Base-by-base conservation (phyloP, 805 yeast species). In the Ogataea salicorniae region DNA sequence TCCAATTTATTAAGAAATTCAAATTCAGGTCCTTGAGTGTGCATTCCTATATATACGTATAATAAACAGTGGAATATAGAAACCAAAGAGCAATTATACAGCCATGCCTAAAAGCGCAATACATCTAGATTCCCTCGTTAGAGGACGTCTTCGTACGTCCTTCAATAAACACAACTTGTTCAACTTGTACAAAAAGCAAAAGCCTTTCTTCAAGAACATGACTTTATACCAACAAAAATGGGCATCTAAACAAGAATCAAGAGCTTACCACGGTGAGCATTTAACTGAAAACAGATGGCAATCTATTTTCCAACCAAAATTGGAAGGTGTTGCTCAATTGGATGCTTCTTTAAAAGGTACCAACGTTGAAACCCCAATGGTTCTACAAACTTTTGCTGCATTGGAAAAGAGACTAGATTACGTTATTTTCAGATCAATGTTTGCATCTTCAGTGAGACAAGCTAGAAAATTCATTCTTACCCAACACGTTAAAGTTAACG, bases 231-330 rank as follows among this genome's bases (percentile, higher is more conserved):
- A 88, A 68, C 96, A 92, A 67, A 89, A 90, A 69, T 94, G 96
- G 92, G 70, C 76, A 6, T 84, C 97, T 44, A 92, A 94, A 67
- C 84, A 81, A 63, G 97, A 91, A 63, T 84, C 97, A 7, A 80
- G 99, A 69, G 84, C 92, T 1, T 92, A 92, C 66, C 99, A 92
- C 65, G 99, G 99, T 58, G 98, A 94, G 61, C 88, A 85, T 64
- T 66, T 92, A 47, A 86, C 92, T 1, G 99, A 94, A 65, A 72
- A 79, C 17, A 80, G 91, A 62, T 87, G 90, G 84, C 84, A 85
- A 62, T 69, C 80, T 8, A 66, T 77, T 43, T 91, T 92, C 70
- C 72, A 81, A 46, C 78, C 81, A 22, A 81, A 83, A 50, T 73
- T 90, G 56, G 83, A 85, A 50, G 87, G 95, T 29, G 96, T 89